Percentiles rank a stretch among this genome's conserved stretches.
Conservation (phyloP, 345 rosid genomes). For the Lenwebbia sp. region DNA sequence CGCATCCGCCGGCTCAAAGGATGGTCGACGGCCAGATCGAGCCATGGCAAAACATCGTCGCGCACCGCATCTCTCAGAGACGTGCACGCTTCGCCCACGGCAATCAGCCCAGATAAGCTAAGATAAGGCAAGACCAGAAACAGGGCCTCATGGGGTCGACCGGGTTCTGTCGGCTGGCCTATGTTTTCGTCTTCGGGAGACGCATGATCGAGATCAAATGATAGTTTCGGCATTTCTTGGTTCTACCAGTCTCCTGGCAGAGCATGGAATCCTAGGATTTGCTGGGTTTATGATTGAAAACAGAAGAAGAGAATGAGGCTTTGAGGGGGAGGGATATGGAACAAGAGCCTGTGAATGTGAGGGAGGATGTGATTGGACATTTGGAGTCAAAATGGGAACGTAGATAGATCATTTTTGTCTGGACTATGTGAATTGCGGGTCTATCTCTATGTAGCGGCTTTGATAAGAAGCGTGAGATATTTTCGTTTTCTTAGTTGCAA, state of each 20-base stretch:
- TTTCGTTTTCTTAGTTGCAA: neutral
- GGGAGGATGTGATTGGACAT: neutral
- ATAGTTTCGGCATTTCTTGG: neutral
- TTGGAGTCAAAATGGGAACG: neutral
- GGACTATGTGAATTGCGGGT: neutral
- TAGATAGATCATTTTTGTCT: neutral
- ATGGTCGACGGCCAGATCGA: constrained; percentile 27
- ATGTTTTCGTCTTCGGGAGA: neutral
- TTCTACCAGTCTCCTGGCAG: neutral
- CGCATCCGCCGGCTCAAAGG: constrained; percentile 35
- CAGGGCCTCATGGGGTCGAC: constrained; percentile 46
- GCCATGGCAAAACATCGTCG: constrained; percentile 44
- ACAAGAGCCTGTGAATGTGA: neutral
- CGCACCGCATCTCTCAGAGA: constrained; percentile 38
- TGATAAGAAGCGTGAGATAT: neutral
- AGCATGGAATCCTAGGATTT: neutral
- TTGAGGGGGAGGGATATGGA: neutral
- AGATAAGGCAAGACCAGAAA: constrained; percentile 53
- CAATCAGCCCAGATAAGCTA: constrained; percentile 46
- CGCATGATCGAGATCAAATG: neutral
- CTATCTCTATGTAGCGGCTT: neutral
- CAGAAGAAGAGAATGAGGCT: neutral
- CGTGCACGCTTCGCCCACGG: constrained; percentile 32
- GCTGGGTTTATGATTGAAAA: neutral
- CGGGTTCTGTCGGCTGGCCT: constrained; percentile 2